Evolutionary conservation across 352 stramenopile genomes (phyloP), one percentile per base, ranked within the genome.

Genomic region (Pythium dissimile): DNA sequence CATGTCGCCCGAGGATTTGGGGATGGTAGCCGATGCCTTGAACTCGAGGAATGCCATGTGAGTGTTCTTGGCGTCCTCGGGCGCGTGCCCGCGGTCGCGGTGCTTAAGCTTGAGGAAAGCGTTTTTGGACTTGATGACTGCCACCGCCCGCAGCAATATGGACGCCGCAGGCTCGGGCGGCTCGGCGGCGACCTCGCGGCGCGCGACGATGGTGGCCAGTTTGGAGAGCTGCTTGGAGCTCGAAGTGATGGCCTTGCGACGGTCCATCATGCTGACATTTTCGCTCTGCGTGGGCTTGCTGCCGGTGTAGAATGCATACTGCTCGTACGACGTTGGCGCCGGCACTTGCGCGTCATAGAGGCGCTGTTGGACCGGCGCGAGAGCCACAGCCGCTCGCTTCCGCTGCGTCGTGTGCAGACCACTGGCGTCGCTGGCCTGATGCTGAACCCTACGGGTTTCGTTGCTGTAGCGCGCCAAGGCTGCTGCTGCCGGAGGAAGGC

Each of bases 41-140:
- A 88, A 86, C 34, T 86, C 69, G 12, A 82, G 54, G 39, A 88
- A 88, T n/a, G 75, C 78, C 41, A 82, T 44, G 45, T 88, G 78
- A 8, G 75, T 21, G 49, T 88, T 86, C 66, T 80, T 85, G 26
- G 65, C 2, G 15, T 47, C 35, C n/a, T n/a, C n/a, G n/a, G n/a
- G n/a, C n/a, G 23, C 24, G 39, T 12, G 35, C 26, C 26, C 11
- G 15, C 12, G 30, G 24, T 1, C 16, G 13, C 45, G 37, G 13
- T n/a, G 20, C 26, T 64, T 65, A 31, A 62, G 62, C 5, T 70
- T 44, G 2, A 64, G 51, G 34, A 77, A 75, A 0, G 46, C 54
- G 37, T 59, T 51, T 21, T 63, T 35, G n/a, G 45, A 27, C 20
- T 59, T 62, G 28, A 59, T 27, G 15, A 47, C 62, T 2, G 41